Evolutionary conservation across 345 rosid species (phyloP), one percentile per base, ranked within the genome.

Genomic region (Heritiera fomes): DNA sequence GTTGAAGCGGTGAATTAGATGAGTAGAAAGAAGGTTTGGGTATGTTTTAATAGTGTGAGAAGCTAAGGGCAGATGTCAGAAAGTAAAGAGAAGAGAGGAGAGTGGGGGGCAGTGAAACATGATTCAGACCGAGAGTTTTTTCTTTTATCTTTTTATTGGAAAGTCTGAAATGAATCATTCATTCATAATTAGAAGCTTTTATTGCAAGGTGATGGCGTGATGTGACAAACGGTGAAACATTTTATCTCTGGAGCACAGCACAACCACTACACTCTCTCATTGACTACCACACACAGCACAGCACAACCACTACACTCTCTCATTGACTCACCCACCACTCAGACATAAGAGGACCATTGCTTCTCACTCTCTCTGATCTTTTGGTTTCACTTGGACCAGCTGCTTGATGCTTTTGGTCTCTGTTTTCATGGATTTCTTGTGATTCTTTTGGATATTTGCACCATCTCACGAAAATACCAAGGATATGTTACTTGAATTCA

Each of bases 161-260:
- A 49, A 61, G 75, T 50, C 80, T 12, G 71, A 79, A 50, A 65
- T 82, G 75, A 83, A 80, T 83, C 77, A 84, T 86, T 79, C 87
- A 77, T 65, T 80, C 77, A 86, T 86, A 64, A 84, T 86, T 82
- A 82, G 71, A 7, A 63, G 78, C 82, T 82, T 82, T 86, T 63
- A 81, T 79, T 81, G 83, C 79, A 38, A 20, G 82, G 80, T 68
- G 76, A 77, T 77, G 84, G 61, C 8, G 11, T 46, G 85, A 79
- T 75, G 77, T 66, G 86, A 68, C 81, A 0, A 45, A 50, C 46
- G 74, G 69, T 69, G 53, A 73, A 72, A 46, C 70, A 55, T 64
- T 63, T 77, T 81, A 77, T 64, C 72, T 63, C 9, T 7, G 20
- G 73, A 71, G 72, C 9, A 23, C 28, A 23, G 28, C 52, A 40